These are phyloP conservation scores for Alternaria infectoria DNA, from an alignment of 2,329 filamentous ascomycete species.

Conservation along the genomic window DNA sequence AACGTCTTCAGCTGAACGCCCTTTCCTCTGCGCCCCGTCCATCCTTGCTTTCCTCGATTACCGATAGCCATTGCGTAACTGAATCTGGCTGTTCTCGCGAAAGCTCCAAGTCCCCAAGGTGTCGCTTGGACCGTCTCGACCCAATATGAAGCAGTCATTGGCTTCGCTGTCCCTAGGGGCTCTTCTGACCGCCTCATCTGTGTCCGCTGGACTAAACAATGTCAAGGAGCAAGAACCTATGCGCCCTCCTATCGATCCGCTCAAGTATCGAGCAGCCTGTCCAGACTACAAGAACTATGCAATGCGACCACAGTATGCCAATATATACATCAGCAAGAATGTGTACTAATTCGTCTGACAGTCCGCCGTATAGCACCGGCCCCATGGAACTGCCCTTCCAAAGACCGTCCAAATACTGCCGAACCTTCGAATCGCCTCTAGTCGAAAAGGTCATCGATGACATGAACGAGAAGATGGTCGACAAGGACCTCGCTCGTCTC, in stretches of 20 bases:
- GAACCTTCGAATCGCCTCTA: slow-evolving; percentile 84
- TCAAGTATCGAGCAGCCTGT: slow-evolving; percentile 58
- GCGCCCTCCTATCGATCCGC: slow-evolving; percentile 35
- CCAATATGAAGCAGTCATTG: slow-evolving; percentile 24
- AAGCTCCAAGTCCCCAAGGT: not conserved
- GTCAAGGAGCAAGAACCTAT: slow-evolving; percentile 40
- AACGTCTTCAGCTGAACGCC: not conserved
- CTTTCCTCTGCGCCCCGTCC: not conserved
- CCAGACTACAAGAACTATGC: slow-evolving; percentile 71
- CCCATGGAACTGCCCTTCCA: slow-evolving; percentile 84
- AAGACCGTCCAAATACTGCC: slow-evolving; percentile 78
- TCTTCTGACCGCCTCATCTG: slow-evolving; percentile 11
- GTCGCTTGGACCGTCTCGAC: not conserved
- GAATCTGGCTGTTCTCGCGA: not conserved
- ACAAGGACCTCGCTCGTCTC: slow-evolving; percentile 86
- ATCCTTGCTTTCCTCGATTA: not conserved
- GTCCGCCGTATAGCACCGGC: slow-evolving; percentile 79
- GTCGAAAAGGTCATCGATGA: slow-evolving; percentile 90
- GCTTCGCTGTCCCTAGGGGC: slow-evolving; percentile 15
- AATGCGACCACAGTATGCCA: slow-evolving; percentile 64
- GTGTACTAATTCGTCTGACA: slow-evolving; percentile 46
- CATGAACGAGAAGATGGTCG: slow-evolving; percentile 77
- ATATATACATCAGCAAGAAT: not conserved
- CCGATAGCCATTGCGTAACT: not conserved
- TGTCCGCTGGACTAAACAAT: slow-evolving; percentile 14